Conservation (phyloP, 2,329 filamentous ascomycete species). For the Sporothrix phasma region DNA sequence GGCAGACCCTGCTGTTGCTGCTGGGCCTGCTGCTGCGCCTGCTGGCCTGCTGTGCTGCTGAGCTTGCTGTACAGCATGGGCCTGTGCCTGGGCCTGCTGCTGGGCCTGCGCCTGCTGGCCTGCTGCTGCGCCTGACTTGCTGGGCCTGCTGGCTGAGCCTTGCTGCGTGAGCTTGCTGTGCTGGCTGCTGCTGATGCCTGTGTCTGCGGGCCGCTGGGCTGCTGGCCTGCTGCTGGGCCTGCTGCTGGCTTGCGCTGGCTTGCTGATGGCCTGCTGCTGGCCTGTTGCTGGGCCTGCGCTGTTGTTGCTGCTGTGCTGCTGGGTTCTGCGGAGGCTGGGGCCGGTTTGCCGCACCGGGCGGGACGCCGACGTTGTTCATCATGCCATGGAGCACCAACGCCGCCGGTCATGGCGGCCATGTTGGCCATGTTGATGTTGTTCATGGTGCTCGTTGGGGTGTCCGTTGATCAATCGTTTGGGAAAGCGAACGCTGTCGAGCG, state of each 20-base stretch:
- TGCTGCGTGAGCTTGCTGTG: too few relatives aligned
- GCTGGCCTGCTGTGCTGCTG: conserved; percentile 4
- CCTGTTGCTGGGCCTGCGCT: conserved; percentile 13
- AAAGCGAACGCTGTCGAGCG: not conserved
- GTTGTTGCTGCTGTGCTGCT: conserved; percentile 22
- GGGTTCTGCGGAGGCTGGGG: conserved; percentile 20
- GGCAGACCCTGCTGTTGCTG: conserved; percentile 1
- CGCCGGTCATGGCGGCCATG: conserved; percentile 60
- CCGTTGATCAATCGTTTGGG: not conserved
- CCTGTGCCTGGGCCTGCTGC: conserved; percentile 20
- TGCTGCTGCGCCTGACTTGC: too few relatives aligned
- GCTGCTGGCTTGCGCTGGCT: too few relatives aligned
- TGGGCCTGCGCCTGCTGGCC: too few relatives aligned
- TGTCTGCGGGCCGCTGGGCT: too few relatives aligned
- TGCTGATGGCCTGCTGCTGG: too few relatives aligned
- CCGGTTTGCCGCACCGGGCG: conserved; percentile 26
- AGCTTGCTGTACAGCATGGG: conserved; percentile 13
- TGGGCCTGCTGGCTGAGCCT: too few relatives aligned
- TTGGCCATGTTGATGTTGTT: conserved; percentile 59
- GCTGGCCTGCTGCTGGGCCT: conserved; percentile 12
- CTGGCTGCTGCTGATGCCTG: not conserved
- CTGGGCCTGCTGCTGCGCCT: conserved; percentile 9
- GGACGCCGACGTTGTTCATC: conserved; percentile 50
- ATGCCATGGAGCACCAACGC: conserved; percentile 56
- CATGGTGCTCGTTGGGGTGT: conserved; percentile 33